These are phyloP conservation scores for Daucus carota DNA, from an alignment of 129 eudicot species.

Conservation along the genomic window DNA sequence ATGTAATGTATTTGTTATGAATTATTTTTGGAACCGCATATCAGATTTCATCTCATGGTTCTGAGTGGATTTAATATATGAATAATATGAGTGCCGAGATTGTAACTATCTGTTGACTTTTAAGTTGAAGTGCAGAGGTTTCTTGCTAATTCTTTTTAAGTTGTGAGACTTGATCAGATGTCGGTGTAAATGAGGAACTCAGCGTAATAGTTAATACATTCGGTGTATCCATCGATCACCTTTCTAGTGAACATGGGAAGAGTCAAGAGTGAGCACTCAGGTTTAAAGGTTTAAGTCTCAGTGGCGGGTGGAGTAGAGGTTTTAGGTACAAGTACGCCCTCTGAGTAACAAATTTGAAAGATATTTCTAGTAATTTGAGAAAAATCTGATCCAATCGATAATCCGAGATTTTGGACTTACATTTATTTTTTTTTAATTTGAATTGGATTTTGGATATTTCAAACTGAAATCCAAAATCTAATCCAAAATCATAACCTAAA, in stretches of 20 bases:
- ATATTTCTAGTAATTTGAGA: too few relatives aligned
- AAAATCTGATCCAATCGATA: too few relatives aligned
- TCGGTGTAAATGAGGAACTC: not conserved
- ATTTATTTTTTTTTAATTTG: too few relatives aligned
- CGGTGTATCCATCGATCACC: not conserved
- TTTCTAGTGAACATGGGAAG: not conserved
- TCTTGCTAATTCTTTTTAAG: not conserved
- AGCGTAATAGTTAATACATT: not conserved
- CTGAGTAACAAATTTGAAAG: too few relatives aligned
- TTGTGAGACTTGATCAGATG: not conserved
- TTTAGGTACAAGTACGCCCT: too few relatives aligned
- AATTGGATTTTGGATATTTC: too few relatives aligned
- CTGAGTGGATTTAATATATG: not conserved
- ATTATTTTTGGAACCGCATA: not conserved
- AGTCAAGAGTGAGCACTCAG: too few relatives aligned
- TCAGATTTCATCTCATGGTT: not conserved
- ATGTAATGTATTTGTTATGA: not conserved
- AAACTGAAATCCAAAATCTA: too few relatives aligned
- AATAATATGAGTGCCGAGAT: not conserved
- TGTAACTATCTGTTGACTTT: not conserved
- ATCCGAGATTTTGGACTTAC: too few relatives aligned
- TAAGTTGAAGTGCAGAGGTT: not conserved
- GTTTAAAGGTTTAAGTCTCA: too few relatives aligned
- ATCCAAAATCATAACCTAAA: too few relatives aligned
- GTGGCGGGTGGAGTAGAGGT: too few relatives aligned